These are phyloP conservation scores for Neoascochyta sp. DNA, from an alignment of 2,329 filamentous ascomycete genomes.

Conservation along the genomic window DNA sequence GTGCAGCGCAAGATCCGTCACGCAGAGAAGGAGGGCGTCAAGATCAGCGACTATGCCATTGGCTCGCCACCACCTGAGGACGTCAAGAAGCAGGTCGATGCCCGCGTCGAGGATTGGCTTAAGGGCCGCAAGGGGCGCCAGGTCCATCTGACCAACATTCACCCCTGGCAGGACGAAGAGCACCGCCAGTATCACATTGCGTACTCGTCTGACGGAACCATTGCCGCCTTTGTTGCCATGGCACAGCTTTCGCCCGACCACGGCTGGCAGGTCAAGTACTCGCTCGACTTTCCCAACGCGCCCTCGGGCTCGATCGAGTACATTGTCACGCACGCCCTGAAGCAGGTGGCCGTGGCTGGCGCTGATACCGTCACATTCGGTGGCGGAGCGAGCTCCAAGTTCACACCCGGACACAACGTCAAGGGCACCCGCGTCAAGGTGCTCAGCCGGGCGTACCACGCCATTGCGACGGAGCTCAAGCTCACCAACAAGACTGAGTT, in stretches of 20 bases:
- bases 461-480: constrained; percentile 75
- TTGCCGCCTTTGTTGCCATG: constrained; percentile 76
- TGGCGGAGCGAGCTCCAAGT: constrained; percentile 69
- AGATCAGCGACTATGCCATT: constrained; percentile 68
- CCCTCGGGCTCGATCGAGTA: constrained; percentile 86
- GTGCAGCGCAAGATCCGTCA: constrained; percentile 73
- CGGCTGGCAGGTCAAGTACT: constrained; percentile 94
- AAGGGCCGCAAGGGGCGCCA: constrained; percentile 75
- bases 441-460: constrained; percentile 76
- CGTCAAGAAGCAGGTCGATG: constrained; percentile 65
- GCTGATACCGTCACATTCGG: constrained; percentile 77
- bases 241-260: constrained; percentile 75
- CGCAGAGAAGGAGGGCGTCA: constrained; percentile 78
- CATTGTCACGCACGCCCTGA: constrained; percentile 69
- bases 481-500: constrained; percentile 84
- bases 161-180: constrained; percentile 77
- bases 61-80: constrained; percentile 63
- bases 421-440: constrained; percentile 77
- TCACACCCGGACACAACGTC: constrained; percentile 77
- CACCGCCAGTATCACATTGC: constrained; percentile 86
- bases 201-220: constrained; percentile 65
- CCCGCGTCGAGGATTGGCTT: constrained; percentile 76
- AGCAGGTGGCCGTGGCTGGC: constrained; percentile 56
- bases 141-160: constrained; percentile 85
- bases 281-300: constrained; percentile 84